A percentile compares a stretch with the other conserved stretches of the same genome.
phyloP scores from a whole-genome alignment of 2,329 filamentous ascomycete species.

The Aureobasidium musti region DNA sequence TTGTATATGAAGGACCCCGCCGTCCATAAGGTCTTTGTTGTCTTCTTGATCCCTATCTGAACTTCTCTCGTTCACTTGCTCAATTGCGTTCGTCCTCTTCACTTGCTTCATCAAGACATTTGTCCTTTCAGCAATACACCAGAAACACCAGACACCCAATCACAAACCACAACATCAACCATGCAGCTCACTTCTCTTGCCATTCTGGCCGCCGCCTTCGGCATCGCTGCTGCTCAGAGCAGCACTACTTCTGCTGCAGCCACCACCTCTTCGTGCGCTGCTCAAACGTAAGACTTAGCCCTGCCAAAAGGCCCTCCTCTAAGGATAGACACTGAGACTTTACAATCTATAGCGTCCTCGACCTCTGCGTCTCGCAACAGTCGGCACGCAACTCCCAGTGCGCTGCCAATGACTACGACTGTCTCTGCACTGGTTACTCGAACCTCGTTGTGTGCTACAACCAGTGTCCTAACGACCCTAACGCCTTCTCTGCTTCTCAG shows the following conservation, averaged over 20 bases:
- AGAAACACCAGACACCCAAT: neutral
- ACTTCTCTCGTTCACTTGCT: neutral
- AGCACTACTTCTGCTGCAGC: constrained; percentile 38
- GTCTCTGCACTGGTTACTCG: constrained; percentile 59
- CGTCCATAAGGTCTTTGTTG: neutral
- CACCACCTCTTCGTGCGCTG: constrained; percentile 38
- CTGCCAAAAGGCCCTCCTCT: neutral
- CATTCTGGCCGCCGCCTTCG: constrained; percentile 43
- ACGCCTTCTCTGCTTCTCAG: constrained; percentile 26
- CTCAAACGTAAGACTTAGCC: constrained; percentile 43
- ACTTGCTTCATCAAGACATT: neutral
- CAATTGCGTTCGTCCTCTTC: neutral
- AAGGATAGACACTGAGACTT: constrained; percentile 17
- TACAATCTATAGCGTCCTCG: constrained; percentile 50
- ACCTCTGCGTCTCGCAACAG: constrained; percentile 50
- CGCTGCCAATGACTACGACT: constrained; percentile 54
- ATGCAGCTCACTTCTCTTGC: constrained; percentile 31
- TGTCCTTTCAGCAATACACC: too few species aligned
- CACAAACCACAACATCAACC: constrained; percentile 1
- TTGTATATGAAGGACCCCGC: constrained; percentile 4
- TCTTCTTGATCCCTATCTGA: neutral
- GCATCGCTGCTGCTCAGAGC: constrained; percentile 38
- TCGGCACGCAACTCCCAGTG: constrained; percentile 49
- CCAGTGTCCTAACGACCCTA: constrained; percentile 57
- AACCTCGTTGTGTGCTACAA: constrained; percentile 56